Conservation (phyloP, 352 stramenopile genomes). For the Paralagenidium karlingii region DNA sequence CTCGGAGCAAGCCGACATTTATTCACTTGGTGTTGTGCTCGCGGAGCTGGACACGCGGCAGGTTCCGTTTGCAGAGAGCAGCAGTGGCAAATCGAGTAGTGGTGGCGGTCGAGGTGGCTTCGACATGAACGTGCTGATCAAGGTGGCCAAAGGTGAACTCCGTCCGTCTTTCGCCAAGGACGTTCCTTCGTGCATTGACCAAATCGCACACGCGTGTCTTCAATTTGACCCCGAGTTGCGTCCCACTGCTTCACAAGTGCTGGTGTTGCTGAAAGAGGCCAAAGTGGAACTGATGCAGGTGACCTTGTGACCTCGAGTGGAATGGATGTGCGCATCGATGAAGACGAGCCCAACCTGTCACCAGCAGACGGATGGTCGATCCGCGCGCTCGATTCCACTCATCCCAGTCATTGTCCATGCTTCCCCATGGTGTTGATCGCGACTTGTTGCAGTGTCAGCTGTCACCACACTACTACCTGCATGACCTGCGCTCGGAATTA, state of each 20-base stretch:
- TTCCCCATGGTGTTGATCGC: too few relatives aligned
- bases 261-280: conserved; percentile 56
- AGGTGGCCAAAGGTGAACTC: conserved; percentile 66
- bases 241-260: conserved; percentile 47
- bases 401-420: too few relatives aligned
- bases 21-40: conserved; percentile 59
- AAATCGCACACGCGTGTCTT: conserved; percentile 71
- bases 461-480: too few relatives aligned
- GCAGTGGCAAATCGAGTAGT: too few relatives aligned
- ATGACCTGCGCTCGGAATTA: too few relatives aligned
- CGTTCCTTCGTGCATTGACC: conserved; percentile 41
- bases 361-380: too few relatives aligned
- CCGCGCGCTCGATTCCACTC: too few relatives aligned
- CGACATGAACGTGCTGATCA: conserved; percentile 60
- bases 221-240: conserved; percentile 77
- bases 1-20: conserved; percentile 41
- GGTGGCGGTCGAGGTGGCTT: conserved; percentile 44
- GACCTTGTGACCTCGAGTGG: too few relatives aligned
- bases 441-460: too few relatives aligned
- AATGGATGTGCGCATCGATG: too few relatives aligned
- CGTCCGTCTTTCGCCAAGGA: conserved; percentile 49
- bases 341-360: too few relatives aligned
- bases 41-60: conserved; percentile 59
- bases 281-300: too few relatives aligned
- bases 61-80: conserved; percentile 60